These are phyloP conservation scores for Camelina laxa DNA, from an alignment of 345 rosid genomes.

Conservation along the genomic window DNA sequence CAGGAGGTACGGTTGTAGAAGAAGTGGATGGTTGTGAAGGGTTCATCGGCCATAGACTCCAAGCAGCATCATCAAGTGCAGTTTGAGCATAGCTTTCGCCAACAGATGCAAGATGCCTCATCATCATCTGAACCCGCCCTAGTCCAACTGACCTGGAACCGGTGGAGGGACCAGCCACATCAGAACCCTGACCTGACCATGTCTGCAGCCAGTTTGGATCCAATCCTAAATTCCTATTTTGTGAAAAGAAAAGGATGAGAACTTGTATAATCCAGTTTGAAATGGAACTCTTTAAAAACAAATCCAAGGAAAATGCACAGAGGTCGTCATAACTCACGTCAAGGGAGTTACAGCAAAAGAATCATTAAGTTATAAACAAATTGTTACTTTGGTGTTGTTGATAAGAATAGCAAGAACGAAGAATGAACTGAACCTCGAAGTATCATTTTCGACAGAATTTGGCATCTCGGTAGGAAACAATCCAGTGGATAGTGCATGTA, in stretches of 20 bases:
- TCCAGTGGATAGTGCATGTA: slow-evolving; percentile 61
- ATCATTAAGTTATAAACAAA: neutral
- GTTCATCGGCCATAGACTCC: slow-evolving; percentile 90
- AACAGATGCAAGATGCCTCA: slow-evolving; percentile 98
- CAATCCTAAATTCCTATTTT: slow-evolving; percentile 73
- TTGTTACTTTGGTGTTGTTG: neutral
- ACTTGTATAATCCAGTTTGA: slow-evolving; percentile 16
- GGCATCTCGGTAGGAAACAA: slow-evolving; percentile 69
- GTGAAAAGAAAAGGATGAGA: slow-evolving; percentile 31
- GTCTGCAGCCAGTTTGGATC: slow-evolving; percentile 77
- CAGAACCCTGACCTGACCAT: slow-evolving; percentile 79
- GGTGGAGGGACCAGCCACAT: slow-evolving; percentile 95
- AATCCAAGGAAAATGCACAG: slow-evolving; percentile 1
- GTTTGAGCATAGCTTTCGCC: slow-evolving; percentile 93
- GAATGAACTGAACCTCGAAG: slow-evolving; percentile 73
- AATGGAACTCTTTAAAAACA: neutral
- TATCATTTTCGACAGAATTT: slow-evolving; percentile 62
- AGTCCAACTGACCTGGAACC: slow-evolving; percentile 74
- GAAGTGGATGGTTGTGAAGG: slow-evolving; percentile 72
- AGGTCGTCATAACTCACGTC: slow-evolving; percentile 5
- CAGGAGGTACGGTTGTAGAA: slow-evolving; percentile 60
- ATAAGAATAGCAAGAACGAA: slow-evolving; percentile 2
- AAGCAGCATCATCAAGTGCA: slow-evolving; percentile 84
- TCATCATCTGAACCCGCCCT: slow-evolving; percentile 96
- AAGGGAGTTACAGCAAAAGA: slow-evolving; percentile 11